Evolutionary conservation across 768 basidiomycete genomes (phyloP), one percentile per base, ranked within the genome.

Genomic region (Rhizopogon salebrosus): DNA sequence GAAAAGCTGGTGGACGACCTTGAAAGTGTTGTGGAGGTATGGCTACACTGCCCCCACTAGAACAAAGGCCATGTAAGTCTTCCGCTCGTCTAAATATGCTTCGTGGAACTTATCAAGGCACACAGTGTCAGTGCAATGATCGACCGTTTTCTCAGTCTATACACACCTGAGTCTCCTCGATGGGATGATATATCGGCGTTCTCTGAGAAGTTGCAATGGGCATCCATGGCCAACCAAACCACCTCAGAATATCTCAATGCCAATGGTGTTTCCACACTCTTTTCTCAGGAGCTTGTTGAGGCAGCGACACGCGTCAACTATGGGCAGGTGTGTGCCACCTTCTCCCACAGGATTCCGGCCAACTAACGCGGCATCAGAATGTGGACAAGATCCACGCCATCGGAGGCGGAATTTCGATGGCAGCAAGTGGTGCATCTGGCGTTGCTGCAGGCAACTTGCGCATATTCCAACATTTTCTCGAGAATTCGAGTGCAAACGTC

Each of bases 281-380:
- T 84, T 70, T 72, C 80, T 4, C 70, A 70, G 24, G 94, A 98
- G 69, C 69, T 95, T 41, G 75, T 93, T 29, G 90, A 92, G 49
- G 87, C 82, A 3, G 82, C 85, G 2, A 89, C 89, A 7, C 78
- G 92, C 36, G 89, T 91, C 37, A 94, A 92, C 65, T 93, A 93
- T 61, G 87, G 85, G 46, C 86, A 88, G 74, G 85, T 85, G 52
- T 18, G 67, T 50, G 27, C 48, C 36, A 36, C 24, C 11, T 35
- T 53, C 18, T 31, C 20, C 6, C 22, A 35, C 23, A 57, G 34
- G 14, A 34, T 20, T 31, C 45, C 35, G 26, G 39, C 45, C 49
- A 26, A 49, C 35, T 38, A 40, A 29, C 7, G 29, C 46, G 22
- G 24, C 22, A 48, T 9, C 61, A 91, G 80, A 82, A 92, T 61